Percentiles rank a stretch among this genome's conserved stretches.
Conservation (phyloP, 148 eudicot species). For the Nepenthes gracilis region DNA sequence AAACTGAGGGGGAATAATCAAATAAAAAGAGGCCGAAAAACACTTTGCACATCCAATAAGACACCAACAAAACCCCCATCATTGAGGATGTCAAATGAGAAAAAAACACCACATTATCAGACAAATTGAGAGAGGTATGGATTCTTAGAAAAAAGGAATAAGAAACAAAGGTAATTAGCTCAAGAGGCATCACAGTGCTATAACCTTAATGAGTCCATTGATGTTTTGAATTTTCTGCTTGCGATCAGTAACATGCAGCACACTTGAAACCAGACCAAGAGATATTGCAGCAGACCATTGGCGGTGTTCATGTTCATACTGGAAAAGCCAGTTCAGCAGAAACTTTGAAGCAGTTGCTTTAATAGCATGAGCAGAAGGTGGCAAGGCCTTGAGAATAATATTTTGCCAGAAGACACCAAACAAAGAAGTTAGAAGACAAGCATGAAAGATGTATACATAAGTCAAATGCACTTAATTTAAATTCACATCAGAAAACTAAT, state of each 20-base stretch:
- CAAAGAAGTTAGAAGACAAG: background rate
- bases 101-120: too few species aligned
- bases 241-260: conserved; percentile 74
- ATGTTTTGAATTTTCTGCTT: conserved; percentile 56
- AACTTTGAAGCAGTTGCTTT: conserved; percentile 69
- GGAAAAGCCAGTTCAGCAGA: conserved; percentile 69
- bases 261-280: conserved; percentile 72
- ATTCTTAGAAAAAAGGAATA: background rate
- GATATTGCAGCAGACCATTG: conserved; percentile 99
- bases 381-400: conserved; percentile 51
- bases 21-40: too few species aligned
- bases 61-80: too few species aligned
- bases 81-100: too few species aligned
- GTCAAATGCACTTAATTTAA: too few species aligned
- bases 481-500: too few species aligned
- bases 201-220: conserved; percentile 70
- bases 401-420: background rate
- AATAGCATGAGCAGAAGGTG: conserved; percentile 70
- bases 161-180: background rate
- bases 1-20: too few species aligned
- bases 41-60: too few species aligned
- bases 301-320: conserved; percentile 83
- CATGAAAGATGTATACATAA: background rate
- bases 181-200: background rate
- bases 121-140: too few species aligned